Base-by-base conservation (phyloP, 305 asterid genomes). In the Plantago lanceolata region DNA sequence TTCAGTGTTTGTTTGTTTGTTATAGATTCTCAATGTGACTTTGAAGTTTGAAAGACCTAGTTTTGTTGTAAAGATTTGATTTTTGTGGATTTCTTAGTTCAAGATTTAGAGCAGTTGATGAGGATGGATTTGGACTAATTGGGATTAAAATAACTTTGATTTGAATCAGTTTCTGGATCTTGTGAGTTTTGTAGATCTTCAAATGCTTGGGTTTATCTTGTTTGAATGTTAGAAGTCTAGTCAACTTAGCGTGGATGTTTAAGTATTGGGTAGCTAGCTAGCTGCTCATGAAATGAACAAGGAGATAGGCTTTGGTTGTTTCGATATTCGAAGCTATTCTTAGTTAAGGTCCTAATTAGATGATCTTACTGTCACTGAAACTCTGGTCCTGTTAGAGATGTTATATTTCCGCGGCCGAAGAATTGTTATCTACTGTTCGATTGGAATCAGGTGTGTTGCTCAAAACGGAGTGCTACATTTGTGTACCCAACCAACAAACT, bases 11-110 rank as follows among this genome's bases (percentile, higher is more conserved):
- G 26, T 53, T 53, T 12, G 19, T 24, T 55, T 54, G 40, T 43
- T 4, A 66, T 29, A 61, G 56, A 57, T 64, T 61, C 12, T 33
- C 57, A 71, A 64, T 67, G 68, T 67, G 64, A 37, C 70, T 76
- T 59, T 68, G 64, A 19, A 63, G 40, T 68, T 2, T 9, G 29
- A 26, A 15, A 8, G 12, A 26, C 24, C 35, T 28, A 43, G 70
- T 63, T 60, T 47, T 59, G 2, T 5, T 26, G 51, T 43, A 2
- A 61, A 61, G 50, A 35, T 18, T 70, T 54, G 59, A 50, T 69
- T 65, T 71, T 48, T 75, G 19, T 43, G 19, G 17, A 17, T 0
- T 58, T 58, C 3, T 40, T 17, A 18, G 48, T 59, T 18, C 2
- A 44, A 64, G 55, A 66, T 48, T 57, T 59, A 40, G 59, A 60